Percentiles rank a stretch among this genome's conserved stretches.
phyloP scores from a whole-genome alignment of 2,329 filamentous ascomycete species.

The Alternaria gansuensis region DNA sequence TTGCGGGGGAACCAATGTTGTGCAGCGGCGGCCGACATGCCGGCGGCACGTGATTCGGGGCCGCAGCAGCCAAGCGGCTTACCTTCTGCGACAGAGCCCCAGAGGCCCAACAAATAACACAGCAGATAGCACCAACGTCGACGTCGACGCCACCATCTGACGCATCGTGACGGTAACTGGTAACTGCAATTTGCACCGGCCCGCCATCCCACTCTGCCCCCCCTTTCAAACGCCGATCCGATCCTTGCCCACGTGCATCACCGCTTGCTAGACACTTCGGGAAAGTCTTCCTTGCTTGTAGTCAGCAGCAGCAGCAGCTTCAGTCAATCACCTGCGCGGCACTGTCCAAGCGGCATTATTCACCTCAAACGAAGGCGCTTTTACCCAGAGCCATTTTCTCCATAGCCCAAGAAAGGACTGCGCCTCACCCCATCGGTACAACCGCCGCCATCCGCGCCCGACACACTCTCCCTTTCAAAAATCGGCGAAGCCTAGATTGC shows the following conservation, averaged over 20 bases:
- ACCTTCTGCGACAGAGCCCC: slow-evolving; percentile 18
- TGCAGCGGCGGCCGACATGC: slow-evolving; percentile 13
- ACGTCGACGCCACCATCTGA: slow-evolving; percentile 20
- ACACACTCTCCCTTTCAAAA: neutral
- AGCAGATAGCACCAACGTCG: too few species aligned
- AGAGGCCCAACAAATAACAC: slow-evolving; percentile 36
- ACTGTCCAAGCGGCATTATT: slow-evolving; percentile 27
- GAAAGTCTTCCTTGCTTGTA: slow-evolving; percentile 24
- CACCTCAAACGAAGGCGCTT: slow-evolving; percentile 14
- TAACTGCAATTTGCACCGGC: slow-evolving; percentile 33
- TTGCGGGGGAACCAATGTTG: neutral
- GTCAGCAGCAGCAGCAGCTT: slow-evolving; percentile 20
- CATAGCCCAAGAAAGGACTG: slow-evolving; percentile 24
- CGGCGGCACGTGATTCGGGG: slow-evolving; percentile 13
- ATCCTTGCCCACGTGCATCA: slow-evolving; percentile 15
- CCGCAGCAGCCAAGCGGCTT: slow-evolving; percentile 21
- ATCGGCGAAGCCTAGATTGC: slow-evolving; percentile 4
- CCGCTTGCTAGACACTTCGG: slow-evolving; percentile 17
- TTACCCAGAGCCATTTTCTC: slow-evolving; percentile 12
- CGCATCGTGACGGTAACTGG: slow-evolving; percentile 29
- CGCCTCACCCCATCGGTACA: slow-evolving; percentile 10
- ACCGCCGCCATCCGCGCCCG: slow-evolving; percentile 6
- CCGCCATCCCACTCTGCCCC: slow-evolving; percentile 35
- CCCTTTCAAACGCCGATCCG: slow-evolving; percentile 30
- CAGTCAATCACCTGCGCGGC: slow-evolving; percentile 17